These are phyloP conservation scores for Zizania palustris DNA, from an alignment of 202 grass and related monocot genomes.

Conservation along the genomic window DNA sequence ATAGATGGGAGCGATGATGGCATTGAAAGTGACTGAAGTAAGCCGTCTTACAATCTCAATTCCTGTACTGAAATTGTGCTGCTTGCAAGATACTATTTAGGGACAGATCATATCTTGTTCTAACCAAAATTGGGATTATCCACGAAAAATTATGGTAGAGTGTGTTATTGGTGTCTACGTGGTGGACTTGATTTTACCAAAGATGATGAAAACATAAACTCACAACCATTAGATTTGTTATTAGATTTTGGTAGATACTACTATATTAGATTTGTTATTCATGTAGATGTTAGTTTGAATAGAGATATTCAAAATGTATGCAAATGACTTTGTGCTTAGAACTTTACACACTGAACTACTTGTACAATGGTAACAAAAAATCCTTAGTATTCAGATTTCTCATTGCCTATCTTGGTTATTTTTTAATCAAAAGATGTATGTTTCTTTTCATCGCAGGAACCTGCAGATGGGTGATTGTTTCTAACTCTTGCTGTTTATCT, in stretches of 20 bases:
- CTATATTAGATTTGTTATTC: too few species aligned
- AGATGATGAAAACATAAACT: too few species aligned
- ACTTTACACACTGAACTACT: background rate
- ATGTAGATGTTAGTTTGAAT: background rate
- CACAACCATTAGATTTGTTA: too few species aligned
- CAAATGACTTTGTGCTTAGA: background rate
- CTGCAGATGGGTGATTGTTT: slow-evolving; percentile 21
- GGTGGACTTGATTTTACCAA: too few species aligned
- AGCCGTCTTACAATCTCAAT: slow-evolving; percentile 29
- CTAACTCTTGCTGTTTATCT: slow-evolving; percentile 42
- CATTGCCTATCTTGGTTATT: background rate
- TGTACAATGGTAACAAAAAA: background rate
- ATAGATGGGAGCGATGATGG: slow-evolving; percentile 30
- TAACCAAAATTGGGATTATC: too few species aligned
- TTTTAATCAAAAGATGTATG: background rate
- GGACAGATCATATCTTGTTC: background rate
- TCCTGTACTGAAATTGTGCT: slow-evolving; percentile 23
- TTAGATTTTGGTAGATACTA: too few species aligned
- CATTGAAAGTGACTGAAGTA: slow-evolving; percentile 50
- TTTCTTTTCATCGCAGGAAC: slow-evolving; percentile 28
- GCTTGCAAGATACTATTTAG: background rate
- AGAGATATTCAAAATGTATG: background rate
- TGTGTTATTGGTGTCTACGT: too few species aligned
- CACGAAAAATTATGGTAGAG: too few species aligned
- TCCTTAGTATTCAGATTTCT: background rate